Percentiles rank a stretch among this genome's conserved stretches.
Evolutionary conservation across 495 filamentous ascomycete genomes (phyloP).

Genomic region (Daldinia caldariorum): DNA sequence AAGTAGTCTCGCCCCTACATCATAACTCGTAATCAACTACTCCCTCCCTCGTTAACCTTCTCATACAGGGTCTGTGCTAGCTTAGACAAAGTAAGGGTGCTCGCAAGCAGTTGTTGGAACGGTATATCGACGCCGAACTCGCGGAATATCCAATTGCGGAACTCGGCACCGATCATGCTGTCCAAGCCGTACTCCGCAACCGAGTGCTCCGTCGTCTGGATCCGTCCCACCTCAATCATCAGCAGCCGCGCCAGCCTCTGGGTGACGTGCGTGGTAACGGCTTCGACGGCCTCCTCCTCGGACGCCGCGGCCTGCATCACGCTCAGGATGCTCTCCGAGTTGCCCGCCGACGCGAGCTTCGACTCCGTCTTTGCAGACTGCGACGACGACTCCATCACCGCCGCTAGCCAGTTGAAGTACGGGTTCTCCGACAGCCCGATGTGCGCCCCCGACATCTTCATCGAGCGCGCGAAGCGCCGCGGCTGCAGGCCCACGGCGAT

Average conservation of each 20-base stretch:
- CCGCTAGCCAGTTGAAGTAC: neutral
- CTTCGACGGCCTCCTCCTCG: slow-evolving; percentile 14
- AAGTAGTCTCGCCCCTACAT: too few relatives aligned
- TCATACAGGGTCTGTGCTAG: neutral
- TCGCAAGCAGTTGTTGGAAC: slow-evolving; percentile 50
- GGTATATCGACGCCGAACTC: slow-evolving; percentile 52
- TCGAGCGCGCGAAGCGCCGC: slow-evolving; percentile 32
- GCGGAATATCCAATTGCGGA: slow-evolving; percentile 59
- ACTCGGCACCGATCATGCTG: slow-evolving; percentile 59
- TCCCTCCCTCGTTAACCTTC: neutral
- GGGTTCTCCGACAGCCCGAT: neutral
- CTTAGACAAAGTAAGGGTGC: slow-evolving; percentile 12
- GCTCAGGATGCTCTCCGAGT: slow-evolving; percentile 13
- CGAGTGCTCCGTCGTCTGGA: slow-evolving; percentile 38
- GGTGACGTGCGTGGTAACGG: slow-evolving; percentile 37
- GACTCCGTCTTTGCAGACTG: slow-evolving; percentile 37
- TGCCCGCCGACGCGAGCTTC: slow-evolving; percentile 16
- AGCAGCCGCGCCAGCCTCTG: slow-evolving; percentile 49
- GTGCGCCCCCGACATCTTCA: neutral
- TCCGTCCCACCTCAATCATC: slow-evolving; percentile 38
- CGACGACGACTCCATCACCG: slow-evolving; percentile 18
- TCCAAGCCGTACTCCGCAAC: slow-evolving; percentile 56
- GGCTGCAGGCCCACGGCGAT: slow-evolving; percentile 51
- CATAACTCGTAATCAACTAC: too few relatives aligned
- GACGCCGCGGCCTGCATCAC: slow-evolving; percentile 19